A percentile compares a stretch with the other conserved stretches of the same genome.
phyloP scores from a whole-genome alignment of 495 filamentous ascomycete genomes.

The Aspergillus asperescens region DNA sequence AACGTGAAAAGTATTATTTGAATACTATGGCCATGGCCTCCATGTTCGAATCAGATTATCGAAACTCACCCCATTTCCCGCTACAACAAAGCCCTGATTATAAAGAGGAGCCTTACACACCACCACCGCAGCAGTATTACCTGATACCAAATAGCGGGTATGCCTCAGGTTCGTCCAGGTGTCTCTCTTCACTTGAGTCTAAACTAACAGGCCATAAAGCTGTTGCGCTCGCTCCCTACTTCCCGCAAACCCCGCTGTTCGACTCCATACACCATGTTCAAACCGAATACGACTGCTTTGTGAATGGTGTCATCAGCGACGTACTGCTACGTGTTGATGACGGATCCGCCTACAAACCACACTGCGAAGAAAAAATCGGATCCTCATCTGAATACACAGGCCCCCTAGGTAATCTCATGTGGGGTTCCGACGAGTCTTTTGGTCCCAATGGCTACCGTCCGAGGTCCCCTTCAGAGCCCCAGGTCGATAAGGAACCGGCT shows the following conservation, averaged over 20 bases:
- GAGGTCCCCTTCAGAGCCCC: not conserved
- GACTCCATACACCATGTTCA: not conserved
- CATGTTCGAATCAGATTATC: not conserved
- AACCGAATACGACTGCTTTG: conserved; percentile 7
- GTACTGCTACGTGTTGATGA: conserved; percentile 2
- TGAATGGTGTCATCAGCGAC: conserved; percentile 5
- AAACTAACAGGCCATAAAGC: not conserved
- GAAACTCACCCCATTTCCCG: not conserved
- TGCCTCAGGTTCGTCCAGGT: not conserved
- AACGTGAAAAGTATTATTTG: not conserved
- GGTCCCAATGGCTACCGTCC: conserved; percentile 7
- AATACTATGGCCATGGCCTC: not conserved
- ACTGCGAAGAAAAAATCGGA: not conserved
- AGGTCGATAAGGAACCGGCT: not conserved
- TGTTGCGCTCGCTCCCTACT: not conserved
- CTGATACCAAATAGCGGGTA: not conserved
- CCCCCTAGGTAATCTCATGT: not conserved
- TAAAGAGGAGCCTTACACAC: not conserved
- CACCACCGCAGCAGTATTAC: not conserved
- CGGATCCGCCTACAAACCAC: not conserved
- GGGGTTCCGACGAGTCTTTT: conserved; percentile 11
- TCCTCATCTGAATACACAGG: not conserved
- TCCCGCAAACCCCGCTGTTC: not conserved
- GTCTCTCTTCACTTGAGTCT: not conserved
- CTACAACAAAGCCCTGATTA: not conserved